A percentile compares a stretch with the other conserved stretches of the same genome.
These are phyloP conservation scores for Panaeolus cyanescens DNA, from an alignment of 768 basidiomycete species.

Conservation along the genomic window DNA sequence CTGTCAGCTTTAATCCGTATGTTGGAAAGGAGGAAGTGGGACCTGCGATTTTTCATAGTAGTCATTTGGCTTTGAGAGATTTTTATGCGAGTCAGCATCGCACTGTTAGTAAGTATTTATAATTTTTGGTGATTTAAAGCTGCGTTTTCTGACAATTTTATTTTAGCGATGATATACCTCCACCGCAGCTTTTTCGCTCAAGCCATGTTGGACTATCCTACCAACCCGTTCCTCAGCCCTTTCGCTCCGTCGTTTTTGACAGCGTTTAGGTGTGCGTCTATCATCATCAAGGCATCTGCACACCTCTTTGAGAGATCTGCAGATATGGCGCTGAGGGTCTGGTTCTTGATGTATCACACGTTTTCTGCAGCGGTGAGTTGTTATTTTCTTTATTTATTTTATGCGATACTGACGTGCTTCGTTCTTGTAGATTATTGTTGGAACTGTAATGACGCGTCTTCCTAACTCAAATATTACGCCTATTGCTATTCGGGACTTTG, in stretches of 20 bases:
- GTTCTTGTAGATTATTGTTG: conserved; percentile 49
- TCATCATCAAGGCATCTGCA: conserved; percentile 50
- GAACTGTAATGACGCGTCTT: conserved; percentile 60
- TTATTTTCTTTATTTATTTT: not conserved
- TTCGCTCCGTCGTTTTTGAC: conserved; percentile 60
- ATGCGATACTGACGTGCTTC: not conserved
- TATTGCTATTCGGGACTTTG: conserved; percentile 51
- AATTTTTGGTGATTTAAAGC: not conserved
- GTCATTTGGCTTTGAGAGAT: not conserved
- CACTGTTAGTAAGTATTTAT: conserved; percentile 46
- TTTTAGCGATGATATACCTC: conserved; percentile 51
- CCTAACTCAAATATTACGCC: conserved; percentile 51
- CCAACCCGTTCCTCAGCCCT: conserved; percentile 54
- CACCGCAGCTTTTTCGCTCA: conserved; percentile 62
- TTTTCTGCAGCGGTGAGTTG: conserved; percentile 49
- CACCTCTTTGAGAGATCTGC: conserved; percentile 51
- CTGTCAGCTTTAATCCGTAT: conserved; percentile 48
- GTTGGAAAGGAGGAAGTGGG: conserved; percentile 43
- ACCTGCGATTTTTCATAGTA: conserved; percentile 9
- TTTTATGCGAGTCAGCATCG: conserved; percentile 31
- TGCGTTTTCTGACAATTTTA: not conserved
- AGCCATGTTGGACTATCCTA: conserved; percentile 54
- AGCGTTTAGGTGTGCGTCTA: conserved; percentile 51
- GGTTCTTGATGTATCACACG: conserved; percentile 52
- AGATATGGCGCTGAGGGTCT: conserved; percentile 48